These are phyloP conservation scores for Baorangia bicolor DNA, from an alignment of 768 basidiomycete genomes.

Conservation along the genomic window DNA sequence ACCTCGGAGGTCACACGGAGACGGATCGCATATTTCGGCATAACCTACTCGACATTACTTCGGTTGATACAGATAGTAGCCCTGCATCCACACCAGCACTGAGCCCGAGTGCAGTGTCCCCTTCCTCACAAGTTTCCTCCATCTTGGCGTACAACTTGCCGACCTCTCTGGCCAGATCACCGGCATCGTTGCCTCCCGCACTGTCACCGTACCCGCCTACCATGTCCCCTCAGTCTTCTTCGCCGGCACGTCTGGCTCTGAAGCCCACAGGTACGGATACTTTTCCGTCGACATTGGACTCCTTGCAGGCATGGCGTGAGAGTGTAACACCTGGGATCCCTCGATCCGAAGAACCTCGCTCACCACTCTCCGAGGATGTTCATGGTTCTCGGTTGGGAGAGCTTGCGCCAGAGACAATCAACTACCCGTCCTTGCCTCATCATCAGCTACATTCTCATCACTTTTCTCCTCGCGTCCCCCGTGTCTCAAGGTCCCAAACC, in stretches of 20 bases:
- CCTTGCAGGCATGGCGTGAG: slow-evolving; percentile 31
- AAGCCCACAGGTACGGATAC: slow-evolving; percentile 31
- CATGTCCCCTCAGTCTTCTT: slow-evolving; percentile 16
- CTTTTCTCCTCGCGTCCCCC: background rate
- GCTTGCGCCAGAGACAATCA: slow-evolving; percentile 3
- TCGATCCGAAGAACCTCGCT: slow-evolving; percentile 16
- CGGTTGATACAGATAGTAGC: slow-evolving; percentile 17
- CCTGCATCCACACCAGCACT: slow-evolving; percentile 26
- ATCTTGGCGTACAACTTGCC: slow-evolving; percentile 13
- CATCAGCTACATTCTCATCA: slow-evolving; percentile 6
- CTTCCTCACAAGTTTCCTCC: slow-evolving; percentile 20
- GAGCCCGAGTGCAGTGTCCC: slow-evolving; percentile 21
- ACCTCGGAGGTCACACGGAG: slow-evolving; percentile 32
- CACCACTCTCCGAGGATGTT: slow-evolving; percentile 15
- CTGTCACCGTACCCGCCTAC: slow-evolving; percentile 7
- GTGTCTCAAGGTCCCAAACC: slow-evolving; percentile 11
- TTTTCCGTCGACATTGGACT: slow-evolving; percentile 31
- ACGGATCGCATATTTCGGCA: slow-evolving; percentile 32
- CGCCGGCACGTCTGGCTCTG: slow-evolving; percentile 19
- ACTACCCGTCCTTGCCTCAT: slow-evolving; percentile 3
- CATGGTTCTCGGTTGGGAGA: slow-evolving; percentile 5
- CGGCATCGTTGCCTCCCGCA: slow-evolving; percentile 11
- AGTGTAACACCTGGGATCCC: slow-evolving; percentile 16
- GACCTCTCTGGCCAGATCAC: slow-evolving; percentile 16
- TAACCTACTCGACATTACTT: slow-evolving; percentile 17